Evolutionary conservation across 805 yeast species (phyloP), one percentile per base, ranked within the genome.

Genomic region (Cyberlindnera euphorbiae): DNA sequence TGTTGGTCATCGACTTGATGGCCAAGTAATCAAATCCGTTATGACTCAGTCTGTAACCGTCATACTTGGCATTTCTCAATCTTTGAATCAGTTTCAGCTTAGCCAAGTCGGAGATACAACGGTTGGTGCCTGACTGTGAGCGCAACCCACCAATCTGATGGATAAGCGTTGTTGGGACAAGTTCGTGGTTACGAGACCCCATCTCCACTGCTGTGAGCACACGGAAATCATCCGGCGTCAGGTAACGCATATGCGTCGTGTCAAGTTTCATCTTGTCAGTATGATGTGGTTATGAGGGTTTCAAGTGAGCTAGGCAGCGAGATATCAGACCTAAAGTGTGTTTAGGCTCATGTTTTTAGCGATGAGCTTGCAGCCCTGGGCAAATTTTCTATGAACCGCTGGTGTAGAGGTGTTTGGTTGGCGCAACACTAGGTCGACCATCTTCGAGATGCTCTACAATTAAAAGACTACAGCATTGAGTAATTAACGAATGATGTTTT

Each of bases 11-110:
- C 8, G 95, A 73, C 59, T 82, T 87, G 46, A 93, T 68, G 0
- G 97, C 97, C 46, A 93, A 69, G 56, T 85, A 93, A 61, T 93
- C 99, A 60, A 79, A 85, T 4, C 99, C 99, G 32, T 75, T 77
- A 58, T 82, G 89, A 0, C 96, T 82, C 46, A 93, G 63, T 47
- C 90, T 71, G 64, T 85, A 93, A 10, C 99, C 99, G 58, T 93
- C 98, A 60, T 93, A 90, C 52, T 80, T 86, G 23, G 96, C 94
- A 59, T 93, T 93, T 63, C 96, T 73, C 40, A 87, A 68, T 45
- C 80, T 71, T 2, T 90, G 71, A 17, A 93, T 73, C 34, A 93
- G 65, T 50, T 79, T 87, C 44, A 87, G 63, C 60, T 90, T 90
- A 17, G 97, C 97, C 42, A 93, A 68, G 51, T 85, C 95, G 11